Evolutionary conservation across 1,284 basidiomycete genomes (phyloP).

Genomic region (Microbotryum violaceum): DNA sequence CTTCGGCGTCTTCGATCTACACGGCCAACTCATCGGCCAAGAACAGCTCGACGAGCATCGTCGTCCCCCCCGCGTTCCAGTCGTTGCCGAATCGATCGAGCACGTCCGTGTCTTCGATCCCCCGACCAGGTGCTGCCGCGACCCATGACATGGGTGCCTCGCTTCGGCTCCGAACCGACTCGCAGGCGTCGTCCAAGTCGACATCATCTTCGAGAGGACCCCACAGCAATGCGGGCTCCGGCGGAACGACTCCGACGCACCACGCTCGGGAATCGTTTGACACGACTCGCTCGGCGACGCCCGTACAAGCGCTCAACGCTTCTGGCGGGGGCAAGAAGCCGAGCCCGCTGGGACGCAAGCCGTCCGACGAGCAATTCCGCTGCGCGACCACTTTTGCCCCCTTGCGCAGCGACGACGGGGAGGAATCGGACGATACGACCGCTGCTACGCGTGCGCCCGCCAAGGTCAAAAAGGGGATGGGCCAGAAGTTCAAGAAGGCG

Average conservation of each 20-base stretch:
- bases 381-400: too few species aligned
- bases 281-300: slow-evolving; percentile 16
- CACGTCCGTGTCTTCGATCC: background rate
- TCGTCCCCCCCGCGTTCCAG: background rate
- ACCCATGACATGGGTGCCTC: background rate
- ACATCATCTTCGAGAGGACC: background rate
- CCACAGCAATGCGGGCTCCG: background rate
- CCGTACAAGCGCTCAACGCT: slow-evolving; percentile 5
- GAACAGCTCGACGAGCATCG: background rate
- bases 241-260: background rate
- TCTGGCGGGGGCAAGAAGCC: background rate
- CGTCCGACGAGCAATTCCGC: too few species aligned
- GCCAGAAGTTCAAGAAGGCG: slow-evolving; percentile 26
- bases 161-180: slow-evolving; percentile 8
- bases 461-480: slow-evolving; percentile 28
- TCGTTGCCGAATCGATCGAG: background rate
- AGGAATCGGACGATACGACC: slow-evolving; percentile 25
- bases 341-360: background rate
- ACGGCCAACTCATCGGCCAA: background rate
- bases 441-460: slow-evolving; percentile 8
- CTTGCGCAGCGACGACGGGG: slow-evolving; percentile 5
- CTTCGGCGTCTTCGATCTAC: slow-evolving; percentile 4
- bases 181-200: slow-evolving; percentile 1
- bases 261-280: slow-evolving; percentile 12
- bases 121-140: background rate